phyloP scores from a whole-genome alignment of 768 basidiomycete species.

The Wakefieldia striispora region DNA sequence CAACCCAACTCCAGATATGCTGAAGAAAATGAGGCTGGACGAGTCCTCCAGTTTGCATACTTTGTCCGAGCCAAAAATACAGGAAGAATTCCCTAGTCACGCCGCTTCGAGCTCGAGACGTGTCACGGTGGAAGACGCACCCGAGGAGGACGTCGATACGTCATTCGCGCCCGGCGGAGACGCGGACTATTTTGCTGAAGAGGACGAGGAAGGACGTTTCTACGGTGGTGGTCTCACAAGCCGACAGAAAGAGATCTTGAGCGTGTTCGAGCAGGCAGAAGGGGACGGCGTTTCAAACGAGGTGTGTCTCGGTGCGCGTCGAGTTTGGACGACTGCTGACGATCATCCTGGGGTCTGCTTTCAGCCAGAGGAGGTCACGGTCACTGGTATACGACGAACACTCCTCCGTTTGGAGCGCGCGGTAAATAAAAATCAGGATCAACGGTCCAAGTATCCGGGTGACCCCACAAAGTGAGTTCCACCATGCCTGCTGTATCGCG shows the following conservation, averaged over 20 bases:
- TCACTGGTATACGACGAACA: slow-evolving; percentile 68
- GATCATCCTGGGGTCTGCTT: slow-evolving; percentile 2
- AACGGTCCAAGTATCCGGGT: slow-evolving; percentile 91
- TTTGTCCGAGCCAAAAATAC: slow-evolving; percentile 7
- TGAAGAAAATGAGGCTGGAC: slow-evolving; percentile 76
- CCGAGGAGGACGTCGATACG: slow-evolving; percentile 28
- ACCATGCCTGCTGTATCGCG: neutral
- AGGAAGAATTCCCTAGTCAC: slow-evolving; percentile 5
- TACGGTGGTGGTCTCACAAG: slow-evolving; percentile 91
- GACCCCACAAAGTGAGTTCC: slow-evolving; percentile 80
- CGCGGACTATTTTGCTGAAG: slow-evolving; percentile 86
- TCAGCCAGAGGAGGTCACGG: slow-evolving; percentile 65
- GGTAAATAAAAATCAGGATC: slow-evolving; percentile 92
- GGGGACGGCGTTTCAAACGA: slow-evolving; percentile 64
- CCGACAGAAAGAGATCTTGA: slow-evolving; percentile 93
- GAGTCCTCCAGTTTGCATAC: slow-evolving; percentile 9
- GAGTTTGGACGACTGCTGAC: neutral
- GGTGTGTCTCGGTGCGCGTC: slow-evolving; percentile 42
- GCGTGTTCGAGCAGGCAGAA: slow-evolving; percentile 82
- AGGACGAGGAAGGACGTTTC: slow-evolving; percentile 90
- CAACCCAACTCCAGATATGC: slow-evolving; percentile 74
- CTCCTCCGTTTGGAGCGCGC: slow-evolving; percentile 84
- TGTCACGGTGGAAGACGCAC: slow-evolving; percentile 59
- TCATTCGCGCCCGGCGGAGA: slow-evolving; percentile 84
- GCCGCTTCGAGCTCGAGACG: slow-evolving; percentile 34